Base-by-base conservation (phyloP, 164 flowering plant species). In the Stephania cephalantha region DNA sequence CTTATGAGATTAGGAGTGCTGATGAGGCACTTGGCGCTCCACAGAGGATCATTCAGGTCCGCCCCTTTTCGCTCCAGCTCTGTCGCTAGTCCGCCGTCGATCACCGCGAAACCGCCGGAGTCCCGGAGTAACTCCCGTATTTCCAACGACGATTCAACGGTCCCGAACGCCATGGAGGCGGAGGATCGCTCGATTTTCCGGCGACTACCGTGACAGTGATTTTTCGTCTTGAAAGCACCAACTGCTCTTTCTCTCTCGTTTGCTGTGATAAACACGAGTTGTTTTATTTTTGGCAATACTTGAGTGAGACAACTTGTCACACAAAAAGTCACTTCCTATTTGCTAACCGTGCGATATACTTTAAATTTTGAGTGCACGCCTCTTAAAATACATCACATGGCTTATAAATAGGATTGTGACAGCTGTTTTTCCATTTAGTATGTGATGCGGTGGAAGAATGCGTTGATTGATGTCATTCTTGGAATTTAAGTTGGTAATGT, bases 1-100 rank as follows among this genome's bases (percentile, higher is more conserved):
- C 89, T 85, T 53, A 95, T 83, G 72, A 95, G 93, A 35, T 93
- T 85, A 74, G 99, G 92, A 13, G 97, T 86, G 71, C 73, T 83
- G 79, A 95, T 73, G 73, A 95, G 93, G 83, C 97, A 95, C 78
- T 88, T 93, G 74, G 97, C 97, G 78, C 99, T 95, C 99, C 99
- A 95, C 45, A 95, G 93, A 72, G 97, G 97, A 70, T 95, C 99
- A 66, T 95, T 88, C 68, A 95, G 91, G 81, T 93, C 85, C 0
- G 94, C 97, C 2, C 99, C 97, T 44, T 88, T 89, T 25, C 93
- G 87, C 83, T 95, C 97, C 8, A 95, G 90, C 81, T 95, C 97
- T 48, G 99, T 95, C 66, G 97, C 99, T 20, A 95, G 85, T 17
- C 99, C 99, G 22, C 99, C 99, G 80, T 93, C 97, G 29, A 95